Percentiles rank a stretch among this genome's conserved stretches.
Evolutionary conservation across 2,329 filamentous ascomycete genomes (phyloP).

Genomic region (Ophiosphaerella korrae): DNA sequence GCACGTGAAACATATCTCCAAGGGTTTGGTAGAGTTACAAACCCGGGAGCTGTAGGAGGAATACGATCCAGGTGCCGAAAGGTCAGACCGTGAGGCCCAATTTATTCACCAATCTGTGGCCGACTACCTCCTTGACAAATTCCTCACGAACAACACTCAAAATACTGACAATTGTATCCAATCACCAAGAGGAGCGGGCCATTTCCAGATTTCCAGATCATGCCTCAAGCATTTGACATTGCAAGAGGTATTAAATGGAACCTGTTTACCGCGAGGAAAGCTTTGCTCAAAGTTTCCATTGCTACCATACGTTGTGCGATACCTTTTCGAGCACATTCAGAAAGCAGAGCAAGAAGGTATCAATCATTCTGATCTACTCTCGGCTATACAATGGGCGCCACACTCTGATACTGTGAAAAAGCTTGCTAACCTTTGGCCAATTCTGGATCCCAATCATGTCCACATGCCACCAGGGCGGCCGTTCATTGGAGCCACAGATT

Average conservation of each 20-base stretch:
- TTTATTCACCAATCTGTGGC: conserved; percentile 23
- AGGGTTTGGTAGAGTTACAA: conserved; percentile 14
- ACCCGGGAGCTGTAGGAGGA: conserved; percentile 6
- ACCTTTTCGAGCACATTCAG: conserved; percentile 12
- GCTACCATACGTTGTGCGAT: conserved; percentile 11
- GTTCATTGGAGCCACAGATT: conserved; percentile 10
- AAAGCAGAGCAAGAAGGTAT: conserved; percentile 13
- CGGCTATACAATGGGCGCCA: conserved; percentile 8
- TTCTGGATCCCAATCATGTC: conserved; percentile 8
- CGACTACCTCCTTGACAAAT: conserved; percentile 10
- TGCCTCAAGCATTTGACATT: conserved; percentile 18
- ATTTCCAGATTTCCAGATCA: conserved; percentile 22
- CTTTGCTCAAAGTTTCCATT: conserved; percentile 16
- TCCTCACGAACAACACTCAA: conserved; percentile 2
- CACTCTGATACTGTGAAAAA: conserved; percentile 7
- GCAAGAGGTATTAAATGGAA: conserved; percentile 11
- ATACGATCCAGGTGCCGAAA: conserved; percentile 15
- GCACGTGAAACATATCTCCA: conserved; percentile 15
- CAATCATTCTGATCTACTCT: conserved; percentile 12
- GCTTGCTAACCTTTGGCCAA: conserved; percentile 7
- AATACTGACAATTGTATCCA: not conserved
- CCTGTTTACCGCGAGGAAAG: conserved; percentile 3
- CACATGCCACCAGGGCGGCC: conserved; percentile 13
- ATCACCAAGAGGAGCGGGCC: conserved; percentile 9
- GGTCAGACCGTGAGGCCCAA: conserved; percentile 17